These are phyloP conservation scores for Tagetes patula DNA, from an alignment of 129 eudicot genomes.

Conservation along the genomic window DNA sequence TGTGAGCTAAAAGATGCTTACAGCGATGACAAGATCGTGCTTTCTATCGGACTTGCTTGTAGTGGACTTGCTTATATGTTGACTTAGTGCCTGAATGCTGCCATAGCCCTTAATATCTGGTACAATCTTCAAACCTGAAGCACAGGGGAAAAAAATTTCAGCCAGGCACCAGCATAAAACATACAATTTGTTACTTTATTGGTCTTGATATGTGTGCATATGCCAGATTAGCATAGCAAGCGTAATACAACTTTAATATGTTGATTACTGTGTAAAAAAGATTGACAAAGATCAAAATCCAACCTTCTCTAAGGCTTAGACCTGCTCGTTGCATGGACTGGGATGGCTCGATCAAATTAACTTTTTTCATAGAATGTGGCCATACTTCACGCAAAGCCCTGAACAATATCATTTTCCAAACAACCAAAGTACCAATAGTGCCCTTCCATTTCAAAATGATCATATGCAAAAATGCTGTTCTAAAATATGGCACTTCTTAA, in stretches of 20 bases:
- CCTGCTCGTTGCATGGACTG: conserved; percentile 98
- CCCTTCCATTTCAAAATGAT: conserved; percentile 1
- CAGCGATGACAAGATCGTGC: conserved; percentile 94
- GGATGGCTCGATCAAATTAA: conserved; percentile 87
- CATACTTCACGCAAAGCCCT: conserved; percentile 98
- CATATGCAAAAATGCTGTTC: conserved; percentile 5
- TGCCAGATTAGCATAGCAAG: not conserved
- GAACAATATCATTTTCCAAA: conserved; percentile 27
- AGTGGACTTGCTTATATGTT: conserved; percentile 54
- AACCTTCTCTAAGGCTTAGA: conserved; percentile 71
- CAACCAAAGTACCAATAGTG: not conserved
- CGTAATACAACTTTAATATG: not conserved
- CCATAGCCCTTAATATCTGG: conserved; percentile 81
- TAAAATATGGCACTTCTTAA: conserved; percentile 3
- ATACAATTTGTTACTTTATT: not conserved
- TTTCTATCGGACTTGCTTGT: conserved; percentile 37
- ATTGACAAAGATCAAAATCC: conserved; percentile 1
- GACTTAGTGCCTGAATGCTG: conserved; percentile 63
- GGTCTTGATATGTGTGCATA: not conserved
- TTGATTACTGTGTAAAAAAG: conserved; percentile 1
- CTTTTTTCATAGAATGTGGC: conserved; percentile 64
- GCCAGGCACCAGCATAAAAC: conserved; percentile 15
- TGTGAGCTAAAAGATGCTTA: conserved; percentile 39
- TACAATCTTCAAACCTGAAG: conserved; percentile 66
- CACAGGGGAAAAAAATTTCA: conserved; percentile 7